Evolutionary conservation across 768 basidiomycete species (phyloP), one percentile per base, ranked within the genome.

Genomic region (Stropharia rugosoannulata): DNA sequence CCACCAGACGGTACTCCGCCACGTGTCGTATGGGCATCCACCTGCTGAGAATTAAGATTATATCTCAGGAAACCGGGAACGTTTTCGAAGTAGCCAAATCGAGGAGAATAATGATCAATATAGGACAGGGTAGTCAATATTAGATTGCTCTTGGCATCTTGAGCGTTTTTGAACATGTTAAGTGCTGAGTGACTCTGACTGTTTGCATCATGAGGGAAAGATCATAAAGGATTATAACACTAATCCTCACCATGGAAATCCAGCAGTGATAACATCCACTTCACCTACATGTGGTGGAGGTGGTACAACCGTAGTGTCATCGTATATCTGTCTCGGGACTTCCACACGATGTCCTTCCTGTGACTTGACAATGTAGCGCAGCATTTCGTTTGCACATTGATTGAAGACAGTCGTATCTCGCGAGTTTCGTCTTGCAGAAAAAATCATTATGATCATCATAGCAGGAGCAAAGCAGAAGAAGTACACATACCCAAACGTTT

Each of bases 1-100:
- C 88, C 88, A 6, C 92, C 91, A 78, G 82, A 82, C n/a, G 79
- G 73, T 38, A 90, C 80, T 0, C 87, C 89, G 11, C 87, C 88
- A 42, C 74, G 76, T 0, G 85, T 73, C n/a, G 70, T 63, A 67
- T 88, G 70, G 29, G 60, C 57, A 11, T 69, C 68, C 9, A 63
- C 70, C 59, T 81, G 79, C 4, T 51, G 65, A 0, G 75, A 71
- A 56, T 75, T 73, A 5, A 84, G 69, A 7, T 67, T 70, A 58
- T 71, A 80, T 13, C 62, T 66, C 5, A 80, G 64, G 55, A 84
- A 83, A 0, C 81, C 81, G 0, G 75, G 73, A 4, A 85, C 83
- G 58, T 84, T 84, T 62, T 84, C 83, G 48, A 83, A 72, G 46
- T 76, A 77, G 40, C 70, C 73, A 54, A 73, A 71, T 11, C 66